Evolutionary conservation across 2,329 filamentous ascomycete genomes (phyloP), one percentile per base, ranked within the genome.

Genomic region (Amphichorda felina): DNA sequence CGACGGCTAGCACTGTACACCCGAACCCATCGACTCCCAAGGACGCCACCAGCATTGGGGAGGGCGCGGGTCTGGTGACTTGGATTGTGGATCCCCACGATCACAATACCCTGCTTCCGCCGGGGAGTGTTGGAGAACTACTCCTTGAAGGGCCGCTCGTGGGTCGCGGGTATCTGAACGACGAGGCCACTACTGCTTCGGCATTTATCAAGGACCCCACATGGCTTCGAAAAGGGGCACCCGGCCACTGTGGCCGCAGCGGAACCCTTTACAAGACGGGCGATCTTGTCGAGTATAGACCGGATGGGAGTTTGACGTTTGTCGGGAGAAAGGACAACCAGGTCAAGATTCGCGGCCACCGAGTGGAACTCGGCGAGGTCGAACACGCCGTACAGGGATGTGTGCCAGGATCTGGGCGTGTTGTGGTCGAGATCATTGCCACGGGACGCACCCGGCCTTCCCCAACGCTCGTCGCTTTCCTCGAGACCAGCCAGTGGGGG

Each of bases 141-240:
- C 91, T 82, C 48, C 91, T 94, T 52, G 86, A 85, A 13, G 88
- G 87, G 8, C 73, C 83, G 33, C 86, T 94, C 55, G 75, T 94
- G 6, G 78, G 75, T 28, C 65, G 69, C 26, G 85, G 69, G 17
- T 76, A 76, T 39, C 51, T 73, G 28, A 64, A 68, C 38, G 64
- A 74, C 31, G 53, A 55, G 1, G 55, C 60, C 33, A 70, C 68
- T 45, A 75, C 70, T 0, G 54, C 54, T 10, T 58, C 57, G 17
- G 59, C 57, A 0, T 77, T 75, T 40, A 62, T 75, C 32, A 43
- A 74, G 1, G 82, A 91, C 47, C 67, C 77, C 0, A 40, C 51
- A 1, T 81, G 26, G 39, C 11, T 31, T 54, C 57, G 40, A 51
- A 29, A 19, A 28, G 31, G 32, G 5, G 44, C 43, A 14, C 38